phyloP scores from a whole-genome alignment of 257 asterid species.

The Marsdenia floribunda region DNA sequence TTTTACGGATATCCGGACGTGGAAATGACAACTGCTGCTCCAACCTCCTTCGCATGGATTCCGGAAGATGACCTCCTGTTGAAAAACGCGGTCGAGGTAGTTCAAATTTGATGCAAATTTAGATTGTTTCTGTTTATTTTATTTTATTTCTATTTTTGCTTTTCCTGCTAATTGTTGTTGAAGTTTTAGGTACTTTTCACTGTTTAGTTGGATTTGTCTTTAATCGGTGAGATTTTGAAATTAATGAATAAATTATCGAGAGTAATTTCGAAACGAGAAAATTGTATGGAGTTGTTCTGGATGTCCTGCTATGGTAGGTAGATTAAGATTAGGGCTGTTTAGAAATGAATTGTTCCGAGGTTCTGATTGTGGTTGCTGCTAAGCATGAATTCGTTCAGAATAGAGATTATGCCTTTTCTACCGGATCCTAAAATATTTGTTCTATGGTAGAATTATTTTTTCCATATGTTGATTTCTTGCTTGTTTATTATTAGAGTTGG shows the following conservation, averaged over 20 bases:
- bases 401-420: not conserved
- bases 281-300: not conserved
- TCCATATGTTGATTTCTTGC: not conserved
- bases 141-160: not conserved
- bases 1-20: constrained; percentile 20
- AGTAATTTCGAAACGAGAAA: not conserved
- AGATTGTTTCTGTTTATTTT: not conserved
- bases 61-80: constrained; percentile 84
- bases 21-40: constrained; percentile 45
- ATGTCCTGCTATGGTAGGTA: not conserved
- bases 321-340: not conserved
- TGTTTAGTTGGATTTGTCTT: not conserved
- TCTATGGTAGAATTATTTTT: not conserved
- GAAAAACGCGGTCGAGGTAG: constrained; percentile 84
- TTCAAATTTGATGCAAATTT: not conserved
- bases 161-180: not conserved
- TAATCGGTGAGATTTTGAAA: not conserved
- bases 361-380: not conserved
- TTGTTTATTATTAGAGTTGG: not conserved
- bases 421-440: not conserved
- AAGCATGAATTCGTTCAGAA: not conserved
- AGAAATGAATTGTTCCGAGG: not conserved
- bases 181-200: not conserved
- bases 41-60: constrained; percentile 50
- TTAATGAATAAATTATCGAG: not conserved